Conservation (phyloP, 2,329 filamentous ascomycete genomes). For the Chaetomiaceae sp. region DNA sequence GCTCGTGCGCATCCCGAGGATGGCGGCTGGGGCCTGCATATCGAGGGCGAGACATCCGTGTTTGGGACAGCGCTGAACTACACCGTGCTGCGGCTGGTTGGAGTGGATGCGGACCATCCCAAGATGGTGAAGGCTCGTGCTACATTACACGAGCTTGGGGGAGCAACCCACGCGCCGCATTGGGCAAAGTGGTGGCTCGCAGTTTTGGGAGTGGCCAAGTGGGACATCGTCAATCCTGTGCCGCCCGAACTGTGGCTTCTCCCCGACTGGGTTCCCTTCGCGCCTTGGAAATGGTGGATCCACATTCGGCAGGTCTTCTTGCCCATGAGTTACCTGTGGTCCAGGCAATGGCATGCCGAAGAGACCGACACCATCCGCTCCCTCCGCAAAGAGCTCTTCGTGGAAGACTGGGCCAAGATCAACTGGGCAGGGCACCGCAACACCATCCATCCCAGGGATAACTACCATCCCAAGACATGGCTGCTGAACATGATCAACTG, state of each 20-base stretch:
- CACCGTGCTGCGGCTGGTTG: slow-evolving; percentile 71
- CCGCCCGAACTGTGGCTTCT: slow-evolving; percentile 92
- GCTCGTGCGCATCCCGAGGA: slow-evolving; percentile 79
- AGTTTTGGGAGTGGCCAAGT: slow-evolving; percentile 74
- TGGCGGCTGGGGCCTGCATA: slow-evolving; percentile 96
- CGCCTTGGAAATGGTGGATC: slow-evolving; percentile 96
- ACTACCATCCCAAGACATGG: slow-evolving; percentile 91
- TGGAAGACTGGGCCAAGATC: slow-evolving; percentile 71
- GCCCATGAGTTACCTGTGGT: slow-evolving; percentile 87
- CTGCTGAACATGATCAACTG: slow-evolving; percentile 75
- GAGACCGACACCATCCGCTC: slow-evolving; percentile 68
- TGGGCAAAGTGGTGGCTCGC: slow-evolving; percentile 98
- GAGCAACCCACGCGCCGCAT: slow-evolving; percentile 77
- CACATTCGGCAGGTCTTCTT: slow-evolving; percentile 97
- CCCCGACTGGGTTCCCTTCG: slow-evolving; percentile 83
- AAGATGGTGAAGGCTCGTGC: slow-evolving; percentile 80
- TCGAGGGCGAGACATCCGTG: slow-evolving; percentile 86
- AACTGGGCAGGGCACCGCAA: slow-evolving; percentile 76
- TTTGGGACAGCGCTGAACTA: slow-evolving; percentile 93
- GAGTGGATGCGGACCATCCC: slow-evolving; percentile 77
- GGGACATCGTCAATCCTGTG: slow-evolving; percentile 92
- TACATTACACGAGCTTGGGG: slow-evolving; percentile 78
- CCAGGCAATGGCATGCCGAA: slow-evolving; percentile 73
- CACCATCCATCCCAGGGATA: slow-evolving; percentile 72
- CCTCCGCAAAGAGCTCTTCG: slow-evolving; percentile 77